These are phyloP conservation scores for Fragaria iinumae DNA, from an alignment of 306 rosid genomes.

Conservation along the genomic window DNA sequence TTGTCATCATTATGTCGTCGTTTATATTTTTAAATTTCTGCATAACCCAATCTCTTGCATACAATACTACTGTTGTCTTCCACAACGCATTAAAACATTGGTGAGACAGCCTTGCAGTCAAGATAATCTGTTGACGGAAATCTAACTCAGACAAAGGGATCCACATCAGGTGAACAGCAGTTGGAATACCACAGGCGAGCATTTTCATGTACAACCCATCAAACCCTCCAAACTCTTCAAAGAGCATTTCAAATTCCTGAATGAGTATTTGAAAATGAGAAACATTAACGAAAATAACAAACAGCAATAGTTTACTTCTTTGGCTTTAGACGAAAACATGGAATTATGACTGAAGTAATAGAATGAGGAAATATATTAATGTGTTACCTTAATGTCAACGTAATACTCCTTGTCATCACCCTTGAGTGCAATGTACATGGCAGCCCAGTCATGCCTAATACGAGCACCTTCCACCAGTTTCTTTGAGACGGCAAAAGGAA, in stretches of 20 bases:
- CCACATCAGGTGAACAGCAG: constrained; percentile 84
- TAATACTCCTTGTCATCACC: constrained; percentile 81
- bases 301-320: background rate
- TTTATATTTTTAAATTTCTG: constrained; percentile 40
- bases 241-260: constrained; percentile 74
- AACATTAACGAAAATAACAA: constrained; percentile 29
- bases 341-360: background rate
- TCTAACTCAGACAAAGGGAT: constrained; percentile 83
- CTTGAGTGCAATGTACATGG: constrained; percentile 73
- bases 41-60: constrained; percentile 49
- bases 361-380: constrained; percentile 27
- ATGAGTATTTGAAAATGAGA: constrained; percentile 30
- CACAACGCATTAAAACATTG: constrained; percentile 53
- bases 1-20: constrained; percentile 71
- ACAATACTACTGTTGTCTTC: constrained; percentile 45
- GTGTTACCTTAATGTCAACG: constrained; percentile 72
- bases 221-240: constrained; percentile 87
- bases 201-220: constrained; percentile 89
- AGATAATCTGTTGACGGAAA: constrained; percentile 56
- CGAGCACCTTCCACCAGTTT: constrained; percentile 67
- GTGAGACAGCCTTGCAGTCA: constrained; percentile 50
- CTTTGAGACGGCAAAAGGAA: constrained; percentile 75
- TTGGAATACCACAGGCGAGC: constrained; percentile 84
- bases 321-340: background rate
- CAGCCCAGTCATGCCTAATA: constrained; percentile 90